These are phyloP conservation scores for Aphanomyces invadans DNA, from an alignment of 352 stramenopile species.

Conservation along the genomic window DNA sequence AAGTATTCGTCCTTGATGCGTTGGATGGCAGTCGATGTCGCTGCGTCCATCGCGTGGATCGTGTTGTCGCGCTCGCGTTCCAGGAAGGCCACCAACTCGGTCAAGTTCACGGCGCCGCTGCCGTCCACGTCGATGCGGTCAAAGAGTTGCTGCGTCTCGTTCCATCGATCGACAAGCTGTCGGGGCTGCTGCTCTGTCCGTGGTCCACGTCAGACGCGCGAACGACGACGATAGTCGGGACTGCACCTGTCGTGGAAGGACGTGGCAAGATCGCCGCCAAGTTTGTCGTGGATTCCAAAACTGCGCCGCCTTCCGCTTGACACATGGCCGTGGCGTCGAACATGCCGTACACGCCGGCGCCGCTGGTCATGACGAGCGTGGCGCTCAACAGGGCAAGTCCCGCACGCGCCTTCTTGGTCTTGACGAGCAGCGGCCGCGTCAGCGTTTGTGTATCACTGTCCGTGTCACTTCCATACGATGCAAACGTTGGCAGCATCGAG, in stretches of 20 bases:
- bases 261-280: background rate
- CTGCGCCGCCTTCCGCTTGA: background rate
- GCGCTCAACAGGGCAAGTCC: background rate
- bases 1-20: background rate
- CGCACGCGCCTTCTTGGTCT: background rate
- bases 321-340: background rate
- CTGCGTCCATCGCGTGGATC: background rate
- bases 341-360: background rate
- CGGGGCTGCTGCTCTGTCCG: background rate
- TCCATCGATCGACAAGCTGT: background rate
- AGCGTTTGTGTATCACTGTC: background rate
- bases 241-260: no score
- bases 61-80: background rate
- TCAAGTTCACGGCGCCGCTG: background rate
- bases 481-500: conserved; percentile 1
- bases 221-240: background rate
- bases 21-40: background rate
- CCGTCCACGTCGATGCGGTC: background rate
- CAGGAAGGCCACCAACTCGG: background rate
- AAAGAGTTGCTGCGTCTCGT: background rate
- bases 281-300: background rate
- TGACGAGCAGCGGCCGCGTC: background rate
- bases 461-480: background rate
- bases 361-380: background rate
- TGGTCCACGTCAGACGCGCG: background rate